Conservation (phyloP, 768 basidiomycete species). For the Termitomyces sp. region DNA sequence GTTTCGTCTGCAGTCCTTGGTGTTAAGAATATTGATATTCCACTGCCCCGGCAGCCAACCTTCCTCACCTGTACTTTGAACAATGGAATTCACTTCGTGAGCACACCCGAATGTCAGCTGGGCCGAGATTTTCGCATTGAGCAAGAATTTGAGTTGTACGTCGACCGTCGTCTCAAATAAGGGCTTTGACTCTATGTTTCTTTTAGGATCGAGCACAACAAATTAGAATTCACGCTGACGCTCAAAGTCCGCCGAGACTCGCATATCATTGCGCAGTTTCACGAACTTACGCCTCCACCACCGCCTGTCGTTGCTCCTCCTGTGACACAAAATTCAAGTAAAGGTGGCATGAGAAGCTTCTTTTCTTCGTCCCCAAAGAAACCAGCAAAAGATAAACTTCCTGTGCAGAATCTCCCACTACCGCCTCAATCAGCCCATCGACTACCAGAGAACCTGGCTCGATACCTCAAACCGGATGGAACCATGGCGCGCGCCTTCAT, state of each 20-base stretch:
- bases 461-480: conserved; percentile 81
- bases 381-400: conserved; percentile 40
- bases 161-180: conserved; percentile 5
- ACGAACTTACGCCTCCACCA: conserved; percentile 44
- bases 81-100: conserved; percentile 95
- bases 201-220: conserved; percentile 77
- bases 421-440: conserved; percentile 39
- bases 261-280: conserved; percentile 77
- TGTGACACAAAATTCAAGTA: conserved; percentile 44
- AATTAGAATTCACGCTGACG: conserved; percentile 90
- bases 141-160: conserved; percentile 89
- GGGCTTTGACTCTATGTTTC: neutral
- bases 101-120: conserved; percentile 74
- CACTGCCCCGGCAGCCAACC: conserved; percentile 73
- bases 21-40: conserved; percentile 67
- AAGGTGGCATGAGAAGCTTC: conserved; percentile 70
- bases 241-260: conserved; percentile 84
- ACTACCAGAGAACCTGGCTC: conserved; percentile 71
- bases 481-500: conserved; percentile 85
- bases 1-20: conserved; percentile 58
- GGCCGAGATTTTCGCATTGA: conserved; percentile 59
- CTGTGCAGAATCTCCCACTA: conserved; percentile 23
- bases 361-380: conserved; percentile 75
- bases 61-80: conserved; percentile 84
- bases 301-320: conserved; percentile 30